A percentile compares a stretch with the other conserved stretches of the same genome.
phyloP scores from a whole-genome alignment of 148 eudicot species.

The Silene uniflora region DNA sequence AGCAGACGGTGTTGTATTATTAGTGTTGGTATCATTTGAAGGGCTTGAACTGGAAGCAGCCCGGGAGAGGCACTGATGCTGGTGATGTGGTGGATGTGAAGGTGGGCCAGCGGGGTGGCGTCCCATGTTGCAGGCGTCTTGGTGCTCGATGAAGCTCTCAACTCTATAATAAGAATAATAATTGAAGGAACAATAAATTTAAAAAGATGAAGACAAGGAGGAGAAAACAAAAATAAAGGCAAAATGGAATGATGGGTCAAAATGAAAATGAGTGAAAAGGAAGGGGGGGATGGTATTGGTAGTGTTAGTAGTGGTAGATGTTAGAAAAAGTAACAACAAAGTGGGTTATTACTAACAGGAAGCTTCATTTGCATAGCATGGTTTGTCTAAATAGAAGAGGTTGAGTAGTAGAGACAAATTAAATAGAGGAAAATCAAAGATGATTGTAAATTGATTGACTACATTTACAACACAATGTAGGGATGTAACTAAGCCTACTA shows the following conservation, averaged over 20 bases:
- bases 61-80: slow-evolving; percentile 34
- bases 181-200: too few relatives aligned
- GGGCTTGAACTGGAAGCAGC: slow-evolving; percentile 61
- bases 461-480: slow-evolving; percentile 22
- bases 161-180: slow-evolving; percentile 37
- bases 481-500: slow-evolving; percentile 6
- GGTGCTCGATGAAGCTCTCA: slow-evolving; percentile 96
- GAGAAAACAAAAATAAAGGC: slow-evolving; percentile 3
- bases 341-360: slow-evolving; percentile 8
- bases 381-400: slow-evolving; percentile 24
- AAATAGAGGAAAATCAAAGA: slow-evolving; percentile 7
- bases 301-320: slow-evolving; percentile 20
- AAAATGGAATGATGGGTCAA: slow-evolving; percentile 16
- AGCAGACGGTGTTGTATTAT: slow-evolving; percentile 7
- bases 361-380: slow-evolving; percentile 16
- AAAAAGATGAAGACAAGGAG: slow-evolving; percentile 7
- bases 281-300: neutral
- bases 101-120: slow-evolving; percentile 40
- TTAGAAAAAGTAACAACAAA: slow-evolving; percentile 24
- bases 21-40: slow-evolving; percentile 43
- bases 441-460: slow-evolving; percentile 10
- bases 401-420: slow-evolving; percentile 22
- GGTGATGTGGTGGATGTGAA: slow-evolving; percentile 12
- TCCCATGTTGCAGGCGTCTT: slow-evolving; percentile 76
- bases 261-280: slow-evolving; percentile 19